phyloP scores from a whole-genome alignment of 208 protist species.

The Trypanosoma cruzi region DNA sequence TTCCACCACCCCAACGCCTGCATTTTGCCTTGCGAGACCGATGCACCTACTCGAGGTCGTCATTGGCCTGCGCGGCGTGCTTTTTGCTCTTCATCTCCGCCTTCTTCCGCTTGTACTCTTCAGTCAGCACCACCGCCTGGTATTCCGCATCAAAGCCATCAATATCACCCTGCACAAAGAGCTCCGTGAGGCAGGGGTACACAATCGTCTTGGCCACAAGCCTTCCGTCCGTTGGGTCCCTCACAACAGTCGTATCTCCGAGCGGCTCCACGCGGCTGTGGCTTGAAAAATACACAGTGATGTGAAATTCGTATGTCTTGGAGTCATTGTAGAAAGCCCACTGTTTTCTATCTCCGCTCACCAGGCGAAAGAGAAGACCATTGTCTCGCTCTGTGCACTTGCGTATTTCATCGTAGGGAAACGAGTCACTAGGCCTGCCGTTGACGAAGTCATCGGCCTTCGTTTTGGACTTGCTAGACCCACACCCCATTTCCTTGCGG shows the following conservation, averaged over 20 bases:
- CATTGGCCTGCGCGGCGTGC: constrained; percentile 13
- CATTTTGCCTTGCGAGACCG: constrained; percentile 24
- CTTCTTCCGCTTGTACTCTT: constrained; percentile 39
- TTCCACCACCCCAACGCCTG: not conserved
- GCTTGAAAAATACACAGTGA: constrained; percentile 60
- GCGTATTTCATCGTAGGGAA: constrained; percentile 52
- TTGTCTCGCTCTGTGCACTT: constrained; percentile 63
- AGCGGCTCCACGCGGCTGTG: constrained; percentile 42
- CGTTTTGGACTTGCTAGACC: not conserved
- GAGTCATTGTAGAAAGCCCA: constrained; percentile 89
- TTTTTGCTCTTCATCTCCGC: constrained; percentile 51
- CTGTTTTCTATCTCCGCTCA: constrained; percentile 38
- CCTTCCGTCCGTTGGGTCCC: constrained; percentile 34
- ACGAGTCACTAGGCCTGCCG: constrained; percentile 26
- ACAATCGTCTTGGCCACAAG: constrained; percentile 56
- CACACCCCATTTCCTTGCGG: constrained; percentile 10
- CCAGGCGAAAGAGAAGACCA: constrained; percentile 77
- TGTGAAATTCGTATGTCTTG: constrained; percentile 68
- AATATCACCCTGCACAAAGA: constrained; percentile 72
- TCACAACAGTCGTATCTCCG: constrained; percentile 46
- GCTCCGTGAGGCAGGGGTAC: constrained; percentile 48
- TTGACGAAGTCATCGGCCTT: constrained; percentile 9
- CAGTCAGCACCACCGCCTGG: constrained; percentile 59
- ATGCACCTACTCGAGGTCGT: constrained; percentile 6
- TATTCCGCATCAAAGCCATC: constrained; percentile 53